Percentiles rank a stretch among this genome's conserved stretches.
These are phyloP conservation scores for Coemansia sp. DNA, from an alignment of 371 early-diverging fungal species.

Conservation along the genomic window DNA sequence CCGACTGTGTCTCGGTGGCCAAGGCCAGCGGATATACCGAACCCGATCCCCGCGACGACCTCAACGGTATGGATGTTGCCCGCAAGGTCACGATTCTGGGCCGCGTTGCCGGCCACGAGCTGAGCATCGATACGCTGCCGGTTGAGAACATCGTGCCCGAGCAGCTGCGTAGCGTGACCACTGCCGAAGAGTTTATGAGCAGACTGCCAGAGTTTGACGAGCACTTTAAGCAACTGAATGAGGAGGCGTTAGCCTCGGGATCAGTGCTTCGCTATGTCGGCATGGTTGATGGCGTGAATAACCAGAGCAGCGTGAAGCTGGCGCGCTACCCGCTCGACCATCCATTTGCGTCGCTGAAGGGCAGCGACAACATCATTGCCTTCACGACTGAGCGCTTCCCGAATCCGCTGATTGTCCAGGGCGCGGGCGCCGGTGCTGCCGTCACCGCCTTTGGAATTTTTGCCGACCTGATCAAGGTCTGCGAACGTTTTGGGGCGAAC, in stretches of 20 bases:
- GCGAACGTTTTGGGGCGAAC: constrained; percentile 59
- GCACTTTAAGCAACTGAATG: constrained; percentile 77
- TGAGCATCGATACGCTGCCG: constrained; percentile 71
- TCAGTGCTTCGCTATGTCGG: constrained; percentile 94
- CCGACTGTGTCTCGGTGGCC: constrained; percentile 84
- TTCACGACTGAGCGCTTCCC: constrained; percentile 93
- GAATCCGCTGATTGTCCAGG: constrained; percentile 91
- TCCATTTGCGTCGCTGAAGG: constrained; percentile 92
- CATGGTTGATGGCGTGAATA: constrained; percentile 71
- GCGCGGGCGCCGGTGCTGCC: constrained; percentile 95
- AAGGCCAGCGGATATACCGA: constrained; percentile 96
- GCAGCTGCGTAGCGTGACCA: constrained; percentile 65
- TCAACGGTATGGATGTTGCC: constrained; percentile 98
- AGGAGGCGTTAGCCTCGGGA: constrained; percentile 65
- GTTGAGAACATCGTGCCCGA: constrained; percentile 96
- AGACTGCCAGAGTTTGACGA: constrained; percentile 80
- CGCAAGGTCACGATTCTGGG: constrained; percentile 91
- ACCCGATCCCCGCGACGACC: constrained; percentile 97
- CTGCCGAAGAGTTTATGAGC: constrained; percentile 81
- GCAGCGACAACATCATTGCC: constrained; percentile 95
- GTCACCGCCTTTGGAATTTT: constrained; percentile 96
- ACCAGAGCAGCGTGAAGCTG: constrained; percentile 75
- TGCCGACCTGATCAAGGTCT: constrained; percentile 81
- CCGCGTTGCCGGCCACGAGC: constrained; percentile 78
- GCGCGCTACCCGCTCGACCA: constrained; percentile 81